Base-by-base conservation (phyloP, 2,329 filamentous ascomycete genomes). In the Sarocladium oryzae region DNA sequence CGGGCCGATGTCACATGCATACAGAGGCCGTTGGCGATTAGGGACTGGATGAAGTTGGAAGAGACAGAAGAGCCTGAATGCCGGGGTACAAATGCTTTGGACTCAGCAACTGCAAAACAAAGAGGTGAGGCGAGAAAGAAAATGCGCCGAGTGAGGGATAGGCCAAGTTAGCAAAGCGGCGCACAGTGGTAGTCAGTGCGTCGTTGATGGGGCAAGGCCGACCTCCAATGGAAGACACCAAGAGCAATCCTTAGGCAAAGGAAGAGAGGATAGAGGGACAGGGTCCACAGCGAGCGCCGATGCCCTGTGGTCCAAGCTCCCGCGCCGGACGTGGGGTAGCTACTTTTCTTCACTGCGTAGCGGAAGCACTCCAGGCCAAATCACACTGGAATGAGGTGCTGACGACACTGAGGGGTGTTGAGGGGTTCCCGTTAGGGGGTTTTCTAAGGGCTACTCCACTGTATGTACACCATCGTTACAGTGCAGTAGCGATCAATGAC, bases 271-370 rank as follows among this genome's bases (percentile, higher is more conserved):
- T n/a, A 10, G 9, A 43, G 40, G 40, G 40, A 43, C 40, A 28
- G 7, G n/a, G n/a, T n/a, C n/a, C n/a, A n/a, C n/a, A n/a, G n/a
- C n/a, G n/a, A n/a, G n/a, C 21, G 23, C 40, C 23, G 23, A 28
- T 43, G 21, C 16, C 21, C 40, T 43, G 40, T 43, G 40, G 40
- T 16, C 40, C 40, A 43, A 43, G 40, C 40, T 43, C 40, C 40
- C 40, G 40, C 23, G 40, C 40, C 40, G 21, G 40, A 43, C 40
- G 40, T 43, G 40, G 40, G 40, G 40, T 43, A 43, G 40, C 40
- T 43, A 26, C 16, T 40, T 40, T 8, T n/a, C n/a, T n/a, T n/a
- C n/a, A n/a, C n/a, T n/a, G n/a, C n/a, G n/a, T n/a, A n/a, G n/a
- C n/a, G n/a, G n/a, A n/a, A n/a, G n/a, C n/a, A n/a, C n/a, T n/a